Percentiles rank a stretch among this genome's conserved stretches.
Evolutionary conservation across 176 grass and related monocot genomes (phyloP).

Genomic region (Tillandsia leiboldiana): DNA sequence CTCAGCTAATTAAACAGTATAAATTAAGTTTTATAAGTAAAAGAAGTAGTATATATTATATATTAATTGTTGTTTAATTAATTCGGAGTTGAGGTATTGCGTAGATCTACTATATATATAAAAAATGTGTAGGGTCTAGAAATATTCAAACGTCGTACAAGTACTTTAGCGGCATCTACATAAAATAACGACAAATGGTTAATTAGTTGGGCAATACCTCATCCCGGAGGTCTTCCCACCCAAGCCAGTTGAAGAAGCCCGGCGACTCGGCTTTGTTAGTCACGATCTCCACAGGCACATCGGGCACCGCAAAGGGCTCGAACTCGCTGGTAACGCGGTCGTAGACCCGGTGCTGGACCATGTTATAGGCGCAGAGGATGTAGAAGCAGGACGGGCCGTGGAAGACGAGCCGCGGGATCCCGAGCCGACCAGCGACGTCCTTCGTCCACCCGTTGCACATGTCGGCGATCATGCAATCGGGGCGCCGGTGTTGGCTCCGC

Average conservation of each 20-base stretch:
- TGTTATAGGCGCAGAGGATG: conserved; percentile 24
- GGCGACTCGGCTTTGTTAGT: conserved; percentile 32
- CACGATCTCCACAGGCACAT: conserved; percentile 25
- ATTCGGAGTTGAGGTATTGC: too few relatives aligned
- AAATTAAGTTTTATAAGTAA: too few relatives aligned
- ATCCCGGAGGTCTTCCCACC: background rate
- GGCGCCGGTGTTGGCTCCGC: background rate
- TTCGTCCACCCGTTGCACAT: conserved; percentile 43
- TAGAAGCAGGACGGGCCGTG: conserved; percentile 39
- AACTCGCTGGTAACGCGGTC: conserved; percentile 11
- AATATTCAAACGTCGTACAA: too few relatives aligned
- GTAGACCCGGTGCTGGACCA: conserved; percentile 31
- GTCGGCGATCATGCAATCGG: conserved; percentile 42
- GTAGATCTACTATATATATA: too few relatives aligned
- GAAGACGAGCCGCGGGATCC: conserved; percentile 34
- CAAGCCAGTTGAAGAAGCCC: conserved; percentile 2
- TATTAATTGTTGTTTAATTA: too few relatives aligned
- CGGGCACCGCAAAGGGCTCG: conserved; percentile 28
- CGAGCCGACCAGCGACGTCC: conserved; percentile 29
- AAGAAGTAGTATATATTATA: too few relatives aligned
- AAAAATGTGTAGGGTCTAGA: too few relatives aligned
- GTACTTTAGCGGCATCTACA: too few relatives aligned
- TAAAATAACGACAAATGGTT: too few relatives aligned
- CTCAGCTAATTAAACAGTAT: too few relatives aligned
- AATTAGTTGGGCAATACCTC: too few relatives aligned